phyloP scores from a whole-genome alignment of 2,329 filamentous ascomycete species.

The Cladosporium oxysporum region DNA sequence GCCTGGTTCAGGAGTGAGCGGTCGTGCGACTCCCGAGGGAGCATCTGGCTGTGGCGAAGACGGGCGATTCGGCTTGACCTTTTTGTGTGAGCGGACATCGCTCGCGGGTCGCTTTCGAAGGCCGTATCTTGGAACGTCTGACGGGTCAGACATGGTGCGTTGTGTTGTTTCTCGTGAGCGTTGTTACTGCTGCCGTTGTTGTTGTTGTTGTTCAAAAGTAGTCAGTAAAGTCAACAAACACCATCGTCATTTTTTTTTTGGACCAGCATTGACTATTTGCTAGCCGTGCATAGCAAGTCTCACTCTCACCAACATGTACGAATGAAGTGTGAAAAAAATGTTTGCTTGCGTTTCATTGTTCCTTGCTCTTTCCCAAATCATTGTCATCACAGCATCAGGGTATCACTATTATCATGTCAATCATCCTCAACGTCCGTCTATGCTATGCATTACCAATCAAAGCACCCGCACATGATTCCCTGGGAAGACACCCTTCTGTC shows the following conservation, averaged over 20 bases:
- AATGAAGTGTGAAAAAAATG: not conserved
- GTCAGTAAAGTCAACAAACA: not conserved
- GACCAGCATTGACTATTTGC: not conserved
- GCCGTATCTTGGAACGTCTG: not conserved
- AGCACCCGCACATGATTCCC: conserved; percentile 65
- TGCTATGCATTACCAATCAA: conserved; percentile 10
- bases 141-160: not conserved
- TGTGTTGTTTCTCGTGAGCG: not conserved
- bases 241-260: not conserved
- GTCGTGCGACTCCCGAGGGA: not conserved
- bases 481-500: conserved; percentile 76
- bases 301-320: not conserved
- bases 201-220: not conserved
- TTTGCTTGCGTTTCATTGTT: not conserved
- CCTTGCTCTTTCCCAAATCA: not conserved
- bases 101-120: not conserved
- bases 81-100: not conserved
- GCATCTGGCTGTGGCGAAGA: not conserved
- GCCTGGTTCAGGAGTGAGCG: not conserved
- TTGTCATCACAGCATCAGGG: not conserved
- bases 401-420: conserved; percentile 7
- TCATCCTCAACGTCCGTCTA: not conserved
- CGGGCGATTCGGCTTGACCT: not conserved
- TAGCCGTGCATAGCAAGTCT: not conserved
- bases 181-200: not conserved